These are phyloP conservation scores for Fusarium sp. DNA, from an alignment of 2,329 filamentous ascomycete species.

Conservation along the genomic window DNA sequence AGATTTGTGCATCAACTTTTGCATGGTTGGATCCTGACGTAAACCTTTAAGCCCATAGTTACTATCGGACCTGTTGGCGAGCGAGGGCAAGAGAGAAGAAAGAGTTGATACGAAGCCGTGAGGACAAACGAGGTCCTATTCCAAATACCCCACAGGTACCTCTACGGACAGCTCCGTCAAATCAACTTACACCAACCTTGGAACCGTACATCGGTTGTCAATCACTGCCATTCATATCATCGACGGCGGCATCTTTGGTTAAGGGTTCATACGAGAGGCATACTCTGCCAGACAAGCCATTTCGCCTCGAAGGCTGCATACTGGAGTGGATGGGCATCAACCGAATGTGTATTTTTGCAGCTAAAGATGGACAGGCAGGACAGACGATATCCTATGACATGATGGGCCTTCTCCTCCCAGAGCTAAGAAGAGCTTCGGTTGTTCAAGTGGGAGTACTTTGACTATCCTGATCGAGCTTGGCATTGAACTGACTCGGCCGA, in stretches of 20 bases:
- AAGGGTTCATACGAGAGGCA: no score
- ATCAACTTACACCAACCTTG: constrained; percentile 29
- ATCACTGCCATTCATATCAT: neutral
- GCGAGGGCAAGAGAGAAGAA: constrained; percentile 5
- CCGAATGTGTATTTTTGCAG: constrained; percentile 3
- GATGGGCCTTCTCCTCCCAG: constrained; percentile 14
- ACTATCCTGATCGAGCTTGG: constrained; percentile 2
- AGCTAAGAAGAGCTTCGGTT: constrained; percentile 13
- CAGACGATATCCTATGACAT: constrained; percentile 16
- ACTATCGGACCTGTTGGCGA: neutral
- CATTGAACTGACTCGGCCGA: constrained; percentile 1
- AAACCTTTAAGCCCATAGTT: neutral
- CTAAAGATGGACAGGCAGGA: constrained; percentile 13
- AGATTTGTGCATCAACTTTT: constrained; percentile 26
- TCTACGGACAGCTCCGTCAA: constrained; percentile 27
- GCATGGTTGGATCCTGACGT: constrained; percentile 12
- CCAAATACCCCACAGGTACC: constrained; percentile 2
- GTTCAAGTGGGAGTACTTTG: neutral
- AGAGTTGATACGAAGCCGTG: constrained; percentile 2
- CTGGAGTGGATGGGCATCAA: constrained; percentile 18
- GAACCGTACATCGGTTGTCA: neutral
- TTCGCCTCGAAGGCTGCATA: neutral
- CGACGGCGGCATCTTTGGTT: no score
- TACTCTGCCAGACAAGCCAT: neutral
- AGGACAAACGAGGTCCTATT: no score